Evolutionary conservation across 2,329 filamentous ascomycete genomes (phyloP).

Genomic region (Colletotrichum lentis): DNA sequence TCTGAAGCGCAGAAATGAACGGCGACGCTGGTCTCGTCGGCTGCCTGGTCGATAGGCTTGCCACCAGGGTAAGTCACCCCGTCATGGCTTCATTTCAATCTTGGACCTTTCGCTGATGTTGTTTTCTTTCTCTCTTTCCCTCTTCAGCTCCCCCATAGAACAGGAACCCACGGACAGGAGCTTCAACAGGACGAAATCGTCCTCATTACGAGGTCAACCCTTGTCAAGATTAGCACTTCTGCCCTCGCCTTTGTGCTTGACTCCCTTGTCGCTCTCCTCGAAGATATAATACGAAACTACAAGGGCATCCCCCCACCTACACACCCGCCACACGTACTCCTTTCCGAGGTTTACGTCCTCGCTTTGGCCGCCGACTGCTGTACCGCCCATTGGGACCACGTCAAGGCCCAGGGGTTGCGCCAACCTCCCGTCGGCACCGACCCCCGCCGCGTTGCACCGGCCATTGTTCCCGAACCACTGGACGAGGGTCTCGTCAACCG

Average conservation of each 20-base stretch:
- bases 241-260: slow-evolving; percentile 65
- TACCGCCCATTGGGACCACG: slow-evolving; percentile 64
- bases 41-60: slow-evolving; percentile 69
- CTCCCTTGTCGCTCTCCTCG: slow-evolving; percentile 64
- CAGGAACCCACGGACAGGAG: slow-evolving; percentile 64
- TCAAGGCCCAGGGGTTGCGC: slow-evolving; percentile 44
- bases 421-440: slow-evolving; percentile 27
- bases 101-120: background rate
- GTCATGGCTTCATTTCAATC: slow-evolving; percentile 20
- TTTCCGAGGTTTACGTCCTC: slow-evolving; percentile 72
- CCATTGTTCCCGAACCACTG: slow-evolving; percentile 51
- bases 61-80: slow-evolving; percentile 61
- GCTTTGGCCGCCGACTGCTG: slow-evolving; percentile 72
- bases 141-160: slow-evolving; percentile 68
- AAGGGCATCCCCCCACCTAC: slow-evolving; percentile 52
- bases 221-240: slow-evolving; percentile 66
- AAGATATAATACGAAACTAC: slow-evolving; percentile 66
- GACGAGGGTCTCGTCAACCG: slow-evolving; percentile 62
- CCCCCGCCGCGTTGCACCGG: slow-evolving; percentile 38
- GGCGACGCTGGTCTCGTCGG: slow-evolving; percentile 67
- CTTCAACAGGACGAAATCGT: slow-evolving; percentile 69
- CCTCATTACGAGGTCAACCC: slow-evolving; percentile 66
- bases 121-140: slow-evolving; percentile 36
- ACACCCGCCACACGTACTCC: slow-evolving; percentile 67
- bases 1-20: slow-evolving; percentile 55